These are phyloP conservation scores for Sporopachydermia lactativora DNA, from an alignment of 805 yeast species.

Conservation along the genomic window DNA sequence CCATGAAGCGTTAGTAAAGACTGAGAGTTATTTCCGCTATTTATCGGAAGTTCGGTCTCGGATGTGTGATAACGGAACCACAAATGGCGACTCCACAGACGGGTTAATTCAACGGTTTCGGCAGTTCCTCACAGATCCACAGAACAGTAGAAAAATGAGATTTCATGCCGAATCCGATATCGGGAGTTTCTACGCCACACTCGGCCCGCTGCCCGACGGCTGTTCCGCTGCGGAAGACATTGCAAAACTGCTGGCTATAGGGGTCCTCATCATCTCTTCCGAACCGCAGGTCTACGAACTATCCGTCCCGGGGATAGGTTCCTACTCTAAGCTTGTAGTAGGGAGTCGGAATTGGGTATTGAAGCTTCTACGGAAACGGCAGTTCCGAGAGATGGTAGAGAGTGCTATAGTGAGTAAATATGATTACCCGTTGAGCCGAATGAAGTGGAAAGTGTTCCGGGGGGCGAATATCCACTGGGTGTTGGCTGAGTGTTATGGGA, in stretches of 20 bases:
- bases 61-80: slow-evolving; percentile 2
- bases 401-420: slow-evolving; percentile 17
- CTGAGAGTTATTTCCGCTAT: slow-evolving; percentile 11
- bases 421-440: slow-evolving; percentile 11
- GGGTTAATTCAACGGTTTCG: background rate
- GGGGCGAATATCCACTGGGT: slow-evolving; percentile 41
- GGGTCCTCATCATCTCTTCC: slow-evolving; percentile 21
- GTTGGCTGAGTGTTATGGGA: slow-evolving; percentile 38
- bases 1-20: slow-evolving; percentile 17
- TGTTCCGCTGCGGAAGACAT: slow-evolving; percentile 5
- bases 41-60: background rate
- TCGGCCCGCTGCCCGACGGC: too few species aligned
- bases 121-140: background rate
- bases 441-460: slow-evolving; percentile 29
- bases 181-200: slow-evolving; percentile 3
- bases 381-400: slow-evolving; percentile 25
- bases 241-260: slow-evolving; percentile 14
- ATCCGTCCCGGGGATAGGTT: slow-evolving; percentile 23
- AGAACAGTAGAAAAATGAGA: background rate
- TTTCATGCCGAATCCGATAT: slow-evolving; percentile 6
- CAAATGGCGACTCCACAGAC: background rate
- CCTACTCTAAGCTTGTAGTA: slow-evolving; percentile 18
- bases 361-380: slow-evolving; percentile 16
- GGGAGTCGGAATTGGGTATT: slow-evolving; percentile 21
- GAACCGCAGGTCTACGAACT: slow-evolving; percentile 18